Evolutionary conservation across 208 protist genomes (phyloP), one percentile per base, ranked within the genome.

Genomic region (Entamoeba histolytica): DNA sequence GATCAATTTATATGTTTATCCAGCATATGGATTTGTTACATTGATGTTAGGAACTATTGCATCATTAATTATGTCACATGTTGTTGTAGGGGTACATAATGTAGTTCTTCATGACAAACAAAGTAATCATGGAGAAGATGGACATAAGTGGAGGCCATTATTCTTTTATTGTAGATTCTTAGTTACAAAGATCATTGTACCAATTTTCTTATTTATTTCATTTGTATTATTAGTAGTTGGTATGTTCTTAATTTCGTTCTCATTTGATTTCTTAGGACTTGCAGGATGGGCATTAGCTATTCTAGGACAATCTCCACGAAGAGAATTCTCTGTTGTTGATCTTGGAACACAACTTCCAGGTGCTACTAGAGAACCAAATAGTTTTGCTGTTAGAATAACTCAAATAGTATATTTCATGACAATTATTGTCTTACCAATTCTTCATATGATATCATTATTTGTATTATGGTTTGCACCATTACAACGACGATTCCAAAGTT

Each of bases 401-500:
- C 55, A 69, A 69, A 69, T 69, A 28, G 55, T 69, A 1, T 69
- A 69, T 23, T 69, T 69, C 55, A 28, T 69, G 55, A 69, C 55
- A 23, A 69, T 69, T 3, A 23, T 97, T 35, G 93, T 92, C 7
- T n/a, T 97, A 49, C 96, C 96, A 31, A 39, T 96, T 35, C 61
- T 92, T 31, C 95, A 97, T 52, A 73, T 96, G 23, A 28, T 96
- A 0, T 35, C 93, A 0, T 61, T 97, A 8, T 52, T 95, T 69
- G 8, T 95, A 6, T 52, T 97, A 7, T 97, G 96, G 96, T 92
- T 96, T n/a, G 57, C 92, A 23, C 96, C 96, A 91, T 52, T 97
- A 28, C 95, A 57, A 15, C 49, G 52, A 31, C 49, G 52, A 51
- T 78, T 61, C 39, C 95, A 96, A 51, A 35, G 93, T 28, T 17